Conservation (phyloP, 2,329 filamentous ascomycete species). For the Mycocentrospora acerina region DNA sequence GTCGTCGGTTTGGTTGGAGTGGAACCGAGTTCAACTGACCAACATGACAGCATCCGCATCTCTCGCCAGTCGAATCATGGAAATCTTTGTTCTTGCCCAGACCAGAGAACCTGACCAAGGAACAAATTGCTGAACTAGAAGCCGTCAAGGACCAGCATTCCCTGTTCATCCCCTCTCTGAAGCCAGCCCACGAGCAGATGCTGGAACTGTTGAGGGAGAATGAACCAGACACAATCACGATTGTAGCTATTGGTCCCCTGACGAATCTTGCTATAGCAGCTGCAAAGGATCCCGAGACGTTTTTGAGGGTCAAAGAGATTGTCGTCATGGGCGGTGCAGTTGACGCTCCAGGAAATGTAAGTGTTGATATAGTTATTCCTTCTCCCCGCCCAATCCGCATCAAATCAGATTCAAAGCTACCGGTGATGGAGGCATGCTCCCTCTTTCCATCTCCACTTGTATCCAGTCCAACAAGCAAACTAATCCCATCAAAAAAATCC, state of each 20-base stretch:
- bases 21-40: conserved; percentile 2
- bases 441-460: too few relatives aligned
- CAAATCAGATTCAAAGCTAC: conserved; percentile 12
- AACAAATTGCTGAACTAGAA: conserved; percentile 38
- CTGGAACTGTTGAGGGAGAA: conserved; percentile 82
- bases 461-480: too few relatives aligned
- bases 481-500: conserved; percentile 39
- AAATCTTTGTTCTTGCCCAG: conserved; percentile 46
- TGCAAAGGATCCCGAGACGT: conserved; percentile 83
- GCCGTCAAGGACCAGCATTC: conserved; percentile 44
- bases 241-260: conserved; percentile 84
- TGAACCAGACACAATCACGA: conserved; percentile 80
- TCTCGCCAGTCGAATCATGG: conserved; percentile 52
- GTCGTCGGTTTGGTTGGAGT: background rate
- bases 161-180: conserved; percentile 73
- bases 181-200: conserved; percentile 80
- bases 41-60: conserved; percentile 50
- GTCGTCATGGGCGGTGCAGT: conserved; percentile 95
- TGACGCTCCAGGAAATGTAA: conserved; percentile 72
- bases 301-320: conserved; percentile 84
- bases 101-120: conserved; percentile 31
- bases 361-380: conserved; percentile 4
- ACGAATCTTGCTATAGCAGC: conserved; percentile 94
- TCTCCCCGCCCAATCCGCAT: conserved; percentile 3
- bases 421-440: too few relatives aligned